Percentiles rank a stretch among this genome's conserved stretches.
Evolutionary conservation across 1,284 basidiomycete genomes (phyloP).

Genomic region (Boletellus dicymbophilus): DNA sequence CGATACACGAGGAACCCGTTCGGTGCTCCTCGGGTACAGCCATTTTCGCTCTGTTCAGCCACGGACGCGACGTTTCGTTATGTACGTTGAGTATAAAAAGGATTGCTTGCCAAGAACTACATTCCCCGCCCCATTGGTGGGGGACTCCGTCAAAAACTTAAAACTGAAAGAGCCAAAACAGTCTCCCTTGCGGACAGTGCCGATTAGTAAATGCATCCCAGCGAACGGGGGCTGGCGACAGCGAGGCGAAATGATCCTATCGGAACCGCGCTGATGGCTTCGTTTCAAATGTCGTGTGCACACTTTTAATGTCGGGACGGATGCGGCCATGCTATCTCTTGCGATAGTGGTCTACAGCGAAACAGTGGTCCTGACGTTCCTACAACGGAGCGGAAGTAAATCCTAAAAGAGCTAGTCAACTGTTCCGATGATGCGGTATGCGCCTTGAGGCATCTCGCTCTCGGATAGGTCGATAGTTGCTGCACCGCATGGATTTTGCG

Average conservation of each 20-base stretch:
- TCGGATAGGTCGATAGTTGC: slow-evolving; percentile 1
- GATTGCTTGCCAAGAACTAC: no score
- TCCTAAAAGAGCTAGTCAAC: slow-evolving; percentile 2
- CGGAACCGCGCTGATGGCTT: slow-evolving; percentile 5
- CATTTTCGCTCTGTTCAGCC: slow-evolving; percentile 26
- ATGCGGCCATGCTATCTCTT: no score
- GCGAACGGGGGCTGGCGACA: slow-evolving; percentile 19
- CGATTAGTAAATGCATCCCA: slow-evolving; percentile 19
- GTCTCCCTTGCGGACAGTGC: slow-evolving; percentile 22
- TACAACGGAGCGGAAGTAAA: slow-evolving; percentile 15
- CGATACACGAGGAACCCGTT: slow-evolving; percentile 26
- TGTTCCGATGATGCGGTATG: slow-evolving; percentile 5
- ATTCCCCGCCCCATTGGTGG: slow-evolving; percentile 18
- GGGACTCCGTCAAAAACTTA: slow-evolving; percentile 31
- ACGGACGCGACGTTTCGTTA: slow-evolving; percentile 12
- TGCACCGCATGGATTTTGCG: slow-evolving; percentile 13
- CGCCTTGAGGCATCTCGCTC: slow-evolving; percentile 3
- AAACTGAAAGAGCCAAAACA: slow-evolving; percentile 38
- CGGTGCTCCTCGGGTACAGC: slow-evolving; percentile 33
- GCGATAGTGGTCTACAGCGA: not conserved
- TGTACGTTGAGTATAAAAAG: slow-evolving; percentile 26
- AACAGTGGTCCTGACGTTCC: slow-evolving; percentile 3
- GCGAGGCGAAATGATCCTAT: slow-evolving; percentile 21
- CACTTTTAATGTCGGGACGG: slow-evolving; percentile 25
- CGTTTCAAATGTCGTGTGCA: slow-evolving; percentile 10